phyloP scores from a whole-genome alignment of 371 early-diverging fungal species.

The Coemansia sp. region DNA sequence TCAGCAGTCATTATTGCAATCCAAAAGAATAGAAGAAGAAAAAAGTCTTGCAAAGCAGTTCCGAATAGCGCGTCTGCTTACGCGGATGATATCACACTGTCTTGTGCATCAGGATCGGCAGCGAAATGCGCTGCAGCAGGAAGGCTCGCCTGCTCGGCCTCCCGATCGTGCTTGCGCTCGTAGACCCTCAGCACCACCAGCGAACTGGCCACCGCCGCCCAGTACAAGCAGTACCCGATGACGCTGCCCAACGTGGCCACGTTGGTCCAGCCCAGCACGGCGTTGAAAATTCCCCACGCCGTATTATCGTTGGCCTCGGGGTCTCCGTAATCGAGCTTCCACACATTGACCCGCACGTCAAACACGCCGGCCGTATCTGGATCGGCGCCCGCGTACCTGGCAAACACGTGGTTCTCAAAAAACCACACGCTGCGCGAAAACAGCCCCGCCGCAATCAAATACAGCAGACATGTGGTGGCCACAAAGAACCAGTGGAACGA shows the following conservation, averaged over 20 bases:
- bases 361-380: slow-evolving; percentile 44
- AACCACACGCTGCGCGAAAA: slow-evolving; percentile 59
- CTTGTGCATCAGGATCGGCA: too few relatives aligned
- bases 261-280: slow-evolving; percentile 77
- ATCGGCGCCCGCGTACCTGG: slow-evolving; percentile 45
- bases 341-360: slow-evolving; percentile 56
- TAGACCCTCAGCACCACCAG: slow-evolving; percentile 57
- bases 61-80: too few relatives aligned
- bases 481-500: slow-evolving; percentile 73
- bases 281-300: slow-evolving; percentile 72
- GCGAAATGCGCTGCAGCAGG: background rate
- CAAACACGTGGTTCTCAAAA: slow-evolving; percentile 59
- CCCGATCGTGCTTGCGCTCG: slow-evolving; percentile 29
- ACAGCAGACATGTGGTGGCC: slow-evolving; percentile 66
- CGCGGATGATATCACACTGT: too few relatives aligned
- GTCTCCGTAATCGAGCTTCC: slow-evolving; percentile 59
- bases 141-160: too few relatives aligned
- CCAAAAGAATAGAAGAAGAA: too few relatives aligned
- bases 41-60: too few relatives aligned
- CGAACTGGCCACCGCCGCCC: slow-evolving; percentile 59
- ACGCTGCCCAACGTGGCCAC: slow-evolving; percentile 71
- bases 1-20: too few relatives aligned
- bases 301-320: slow-evolving; percentile 55
- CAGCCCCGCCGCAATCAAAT: slow-evolving; percentile 79
- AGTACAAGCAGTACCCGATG: slow-evolving; percentile 71